Percentiles rank a stretch among this genome's conserved stretches.
Evolutionary conservation across 495 filamentous ascomycete genomes (phyloP).

Genomic region (Gamarada debralockiae): DNA sequence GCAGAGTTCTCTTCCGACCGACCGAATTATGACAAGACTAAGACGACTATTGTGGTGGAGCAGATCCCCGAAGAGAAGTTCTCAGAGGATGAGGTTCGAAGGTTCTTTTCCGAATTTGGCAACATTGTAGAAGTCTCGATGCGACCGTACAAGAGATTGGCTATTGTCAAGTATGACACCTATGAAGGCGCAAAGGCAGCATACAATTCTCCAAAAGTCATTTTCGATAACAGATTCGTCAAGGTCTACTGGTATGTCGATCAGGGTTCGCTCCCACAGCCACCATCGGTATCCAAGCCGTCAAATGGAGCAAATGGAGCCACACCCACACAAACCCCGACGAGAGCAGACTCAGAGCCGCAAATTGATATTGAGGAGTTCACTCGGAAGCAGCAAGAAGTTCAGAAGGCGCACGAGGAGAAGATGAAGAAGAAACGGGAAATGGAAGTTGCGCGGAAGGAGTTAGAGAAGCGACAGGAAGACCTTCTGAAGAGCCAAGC

Average conservation of each 20-base stretch:
- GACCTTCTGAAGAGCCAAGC: constrained; percentile 70
- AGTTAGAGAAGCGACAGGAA: constrained; percentile 71
- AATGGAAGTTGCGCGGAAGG: constrained; percentile 63
- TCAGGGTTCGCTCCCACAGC: constrained; percentile 25
- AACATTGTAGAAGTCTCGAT: constrained; percentile 68
- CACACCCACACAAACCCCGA: constrained; percentile 14
- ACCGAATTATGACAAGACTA: constrained; percentile 67
- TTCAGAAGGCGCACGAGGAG: constrained; percentile 75
- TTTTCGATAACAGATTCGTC: constrained; percentile 97
- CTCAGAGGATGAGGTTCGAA: constrained; percentile 65
- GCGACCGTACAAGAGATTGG: constrained; percentile 72
- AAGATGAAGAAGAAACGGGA: constrained; percentile 70
- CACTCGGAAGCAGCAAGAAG: constrained; percentile 68
- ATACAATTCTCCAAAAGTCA: constrained; percentile 86
- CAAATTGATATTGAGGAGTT: constrained; percentile 79
- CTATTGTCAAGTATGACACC: constrained; percentile 74
- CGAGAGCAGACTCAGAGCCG: constrained; percentile 34
- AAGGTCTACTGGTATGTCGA: constrained; percentile 95
- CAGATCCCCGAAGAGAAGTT: constrained; percentile 89
- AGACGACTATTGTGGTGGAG: constrained; percentile 84
- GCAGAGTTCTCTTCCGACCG: constrained; percentile 72
- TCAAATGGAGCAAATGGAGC: constrained; percentile 10
- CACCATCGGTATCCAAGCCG: constrained; percentile 14
- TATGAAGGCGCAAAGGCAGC: constrained; percentile 74
- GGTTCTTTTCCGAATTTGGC: constrained; percentile 85